Base-by-base conservation (phyloP, 345 rosid genomes). In the Salix udensis region DNA sequence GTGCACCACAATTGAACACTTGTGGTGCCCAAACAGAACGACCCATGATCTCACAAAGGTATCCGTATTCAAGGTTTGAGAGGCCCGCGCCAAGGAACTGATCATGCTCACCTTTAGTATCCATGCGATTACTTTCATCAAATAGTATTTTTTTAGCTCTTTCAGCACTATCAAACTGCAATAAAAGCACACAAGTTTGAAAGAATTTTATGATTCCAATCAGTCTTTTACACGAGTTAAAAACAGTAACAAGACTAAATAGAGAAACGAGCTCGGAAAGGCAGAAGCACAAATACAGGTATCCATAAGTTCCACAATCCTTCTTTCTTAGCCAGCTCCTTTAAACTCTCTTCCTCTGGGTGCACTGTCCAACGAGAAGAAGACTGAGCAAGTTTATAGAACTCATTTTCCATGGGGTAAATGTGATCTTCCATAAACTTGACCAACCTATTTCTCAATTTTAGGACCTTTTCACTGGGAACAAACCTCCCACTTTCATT, bases 1-100 rank as follows among this genome's bases (percentile, higher is more conserved):
- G 99, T 52, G 99, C 97, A 78, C 96, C 88, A 60, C 99, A 96
- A 81, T 96, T 96, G 77, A 96, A 96, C 76, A 96, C 83, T 84
- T 96, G 99, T 1, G 99, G 99, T 70, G 94, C 99, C 96, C 96
- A 96, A 82, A 89, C 70, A 4, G 98, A 96, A 72, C 91, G 93
- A 81, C 99, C 99, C 94, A 93, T 91, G 78, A 96, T 92, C 89
- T 93, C 99, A 85, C 99, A 96, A 69, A 96, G 95, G 86, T 89
- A 89, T 67, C 97, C 99, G 77, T 96, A 93, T 85, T 96, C 98
- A 73, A 89, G 91, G 85, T 96, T 96, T n/a, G 96, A 89, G 68
- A 96, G 97, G 48, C 98, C 98, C 46, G 87, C 94, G 18, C 99
- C 99, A 76, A 96, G 86, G 71, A 91, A 87, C 30, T 68, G 85